These are phyloP conservation scores for Backusella mclennaniae DNA, from an alignment of 192 early-diverging fungal species.

Conservation along the genomic window DNA sequence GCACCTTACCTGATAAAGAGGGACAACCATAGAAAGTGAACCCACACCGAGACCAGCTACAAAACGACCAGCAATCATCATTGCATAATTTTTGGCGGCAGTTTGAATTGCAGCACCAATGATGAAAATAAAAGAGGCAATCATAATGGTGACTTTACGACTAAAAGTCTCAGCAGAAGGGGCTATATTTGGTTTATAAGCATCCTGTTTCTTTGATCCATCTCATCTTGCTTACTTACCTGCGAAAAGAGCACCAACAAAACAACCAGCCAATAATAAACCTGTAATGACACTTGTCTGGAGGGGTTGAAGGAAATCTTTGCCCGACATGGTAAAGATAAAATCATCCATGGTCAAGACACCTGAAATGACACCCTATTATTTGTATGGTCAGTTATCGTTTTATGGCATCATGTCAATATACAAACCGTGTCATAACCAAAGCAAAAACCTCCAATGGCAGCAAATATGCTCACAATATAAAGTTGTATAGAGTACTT, in stretches of 20 bases:
- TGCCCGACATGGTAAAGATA: conserved; percentile 22
- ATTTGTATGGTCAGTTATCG: too few relatives aligned
- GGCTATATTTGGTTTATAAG: not conserved
- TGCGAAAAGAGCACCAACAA: conserved; percentile 67
- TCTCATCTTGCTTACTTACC: conserved; percentile 30
- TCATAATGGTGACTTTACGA: conserved; percentile 69
- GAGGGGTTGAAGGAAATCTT: not conserved
- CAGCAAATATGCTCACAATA: conserved; percentile 38
- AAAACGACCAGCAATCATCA: conserved; percentile 75
- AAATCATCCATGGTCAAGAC: conserved; percentile 61
- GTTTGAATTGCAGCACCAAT: conserved; percentile 78
- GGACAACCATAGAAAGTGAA: conserved; percentile 32
- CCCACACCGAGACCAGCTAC: conserved; percentile 64
- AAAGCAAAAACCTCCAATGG: conserved; percentile 62
- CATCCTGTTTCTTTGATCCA: too few relatives aligned
- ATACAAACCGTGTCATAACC: conserved; percentile 58
- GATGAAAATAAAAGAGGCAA: conserved; percentile 63
- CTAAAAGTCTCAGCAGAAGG: conserved; percentile 38
- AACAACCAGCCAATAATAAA: conserved; percentile 68
- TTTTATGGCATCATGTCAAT: too few relatives aligned
- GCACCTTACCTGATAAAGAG: conserved; percentile 28
- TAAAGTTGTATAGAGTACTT: conserved; percentile 20
- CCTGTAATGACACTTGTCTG: conserved; percentile 49
- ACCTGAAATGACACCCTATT: conserved; percentile 59
- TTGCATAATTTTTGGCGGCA: conserved; percentile 44